Evolutionary conservation across 371 early-diverging fungal species (phyloP), one percentile per base, ranked within the genome.

Genomic region (Rhizopus microsporus): DNA sequence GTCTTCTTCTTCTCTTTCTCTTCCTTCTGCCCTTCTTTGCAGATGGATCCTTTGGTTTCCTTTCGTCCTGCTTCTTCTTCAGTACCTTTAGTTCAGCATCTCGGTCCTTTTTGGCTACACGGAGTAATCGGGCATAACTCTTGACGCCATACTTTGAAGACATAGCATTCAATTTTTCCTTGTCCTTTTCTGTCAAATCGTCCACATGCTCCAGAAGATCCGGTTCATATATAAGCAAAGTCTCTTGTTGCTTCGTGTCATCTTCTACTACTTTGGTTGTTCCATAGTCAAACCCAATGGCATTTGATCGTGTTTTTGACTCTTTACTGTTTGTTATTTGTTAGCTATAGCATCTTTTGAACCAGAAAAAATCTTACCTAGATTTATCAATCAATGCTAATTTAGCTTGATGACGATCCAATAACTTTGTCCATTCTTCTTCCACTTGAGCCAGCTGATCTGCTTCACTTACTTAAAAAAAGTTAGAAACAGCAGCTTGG

Each of bases 351-450:
- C 23, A 23, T 23, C 23, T 23, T 23, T 23, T 23, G 23, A 23
- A 23, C 2, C 23, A 23, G 2, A 23, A 32, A 9, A 49, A 42
- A 32, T 40, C 51, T 57, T 67, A 63, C 60, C 67, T 51, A 64
- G 56, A 31, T 43, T 58, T 29, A 69, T 64, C 15, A 0, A 76
- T 12, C 62, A 80, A 62, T 3, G 77, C 75, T 31, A 81, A 51
- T 31, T 77, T 60, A 3, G 81, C 81, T 58, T 81, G 78, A 54
- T 81, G 81, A 5, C 81, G 63, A 33, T 78, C 81, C 34, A 81
- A 51, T 9, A 81, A 45, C 32, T 78, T 74, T 38, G 77, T 78
- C 81, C 81, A 81, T 55, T 81, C 78, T 51, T 73, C 75, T 37
- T 81, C 81, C 5, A 77, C 77, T 42, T 72, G 69, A 6, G 49